phyloP scores from a whole-genome alignment of 2,329 filamentous ascomycete genomes.

The Stromatinia cepivora region DNA sequence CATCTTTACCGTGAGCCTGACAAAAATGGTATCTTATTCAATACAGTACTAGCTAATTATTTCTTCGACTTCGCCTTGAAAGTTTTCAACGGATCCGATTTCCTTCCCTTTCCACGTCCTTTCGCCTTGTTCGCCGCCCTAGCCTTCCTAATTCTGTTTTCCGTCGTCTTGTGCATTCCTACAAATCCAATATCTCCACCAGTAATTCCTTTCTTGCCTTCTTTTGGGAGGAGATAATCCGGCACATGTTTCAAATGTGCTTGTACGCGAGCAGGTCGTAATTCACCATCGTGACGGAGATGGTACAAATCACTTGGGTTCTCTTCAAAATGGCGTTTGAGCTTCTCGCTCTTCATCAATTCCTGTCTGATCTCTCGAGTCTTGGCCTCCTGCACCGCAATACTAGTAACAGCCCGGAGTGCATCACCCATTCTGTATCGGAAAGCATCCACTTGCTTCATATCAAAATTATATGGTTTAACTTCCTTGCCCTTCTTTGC shows the following conservation, averaged over 20 bases:
- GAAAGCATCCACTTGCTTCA: slow-evolving; percentile 90
- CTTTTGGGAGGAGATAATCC: slow-evolving; percentile 83
- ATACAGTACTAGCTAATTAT: slow-evolving; percentile 27
- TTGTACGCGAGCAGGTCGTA: slow-evolving; percentile 80
- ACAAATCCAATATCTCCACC: slow-evolving; percentile 74
- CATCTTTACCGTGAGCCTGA: not conserved
- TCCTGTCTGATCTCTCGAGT: slow-evolving; percentile 86
- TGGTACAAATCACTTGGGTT: slow-evolving; percentile 88
- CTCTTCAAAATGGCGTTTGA: slow-evolving; percentile 95
- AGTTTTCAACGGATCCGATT: slow-evolving; percentile 82
- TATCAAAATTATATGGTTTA: slow-evolving; percentile 91
- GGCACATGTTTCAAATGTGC: slow-evolving; percentile 91
- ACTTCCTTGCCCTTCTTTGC: slow-evolving; percentile 75
- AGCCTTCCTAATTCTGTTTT: slow-evolving; percentile 46
- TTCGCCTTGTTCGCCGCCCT: slow-evolving; percentile 50
- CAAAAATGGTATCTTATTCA: slow-evolving; percentile 20
- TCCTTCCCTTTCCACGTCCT: slow-evolving; percentile 58
- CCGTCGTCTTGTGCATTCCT: slow-evolving; percentile 57
- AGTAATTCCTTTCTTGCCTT: slow-evolving; percentile 67
- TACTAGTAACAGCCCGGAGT: slow-evolving; percentile 82
- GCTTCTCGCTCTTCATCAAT: slow-evolving; percentile 87
- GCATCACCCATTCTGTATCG: slow-evolving; percentile 94
- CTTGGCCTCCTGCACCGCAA: slow-evolving; percentile 86
- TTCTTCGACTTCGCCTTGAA: slow-evolving; percentile 62
- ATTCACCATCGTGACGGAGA: slow-evolving; percentile 84